Percentiles rank a stretch among this genome's conserved stretches.
phyloP scores from a whole-genome alignment of 768 basidiomycete genomes.

The Auriculariales sp. region DNA sequence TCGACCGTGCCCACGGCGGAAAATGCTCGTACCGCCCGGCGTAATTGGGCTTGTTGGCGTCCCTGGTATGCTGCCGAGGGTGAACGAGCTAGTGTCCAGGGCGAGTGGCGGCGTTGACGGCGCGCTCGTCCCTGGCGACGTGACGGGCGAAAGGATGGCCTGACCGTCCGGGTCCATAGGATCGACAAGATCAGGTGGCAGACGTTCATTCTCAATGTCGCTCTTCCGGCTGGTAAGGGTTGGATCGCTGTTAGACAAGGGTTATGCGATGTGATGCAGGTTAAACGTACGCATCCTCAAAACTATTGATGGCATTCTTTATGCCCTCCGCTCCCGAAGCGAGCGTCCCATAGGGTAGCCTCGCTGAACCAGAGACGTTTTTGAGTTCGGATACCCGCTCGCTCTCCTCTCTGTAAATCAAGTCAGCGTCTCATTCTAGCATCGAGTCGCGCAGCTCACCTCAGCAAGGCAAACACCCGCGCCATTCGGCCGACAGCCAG shows the following conservation, averaged over 20 bases:
- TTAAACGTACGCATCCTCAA: constrained; percentile 81
- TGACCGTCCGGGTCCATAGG: constrained; percentile 13
- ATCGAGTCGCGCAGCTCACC: constrained; percentile 36
- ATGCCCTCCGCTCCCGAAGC: constrained; percentile 87
- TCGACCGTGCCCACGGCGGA: constrained; percentile 58
- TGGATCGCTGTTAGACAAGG: neutral
- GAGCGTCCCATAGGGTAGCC: constrained; percentile 70
- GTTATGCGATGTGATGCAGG: neutral
- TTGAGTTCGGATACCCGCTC: constrained; percentile 96
- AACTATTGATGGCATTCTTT: constrained; percentile 83
- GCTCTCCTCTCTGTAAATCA: constrained; percentile 69
- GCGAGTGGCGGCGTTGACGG: constrained; percentile 9
- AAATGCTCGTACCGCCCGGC: constrained; percentile 12
- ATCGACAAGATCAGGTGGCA: constrained; percentile 93
- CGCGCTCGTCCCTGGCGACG: constrained; percentile 24
- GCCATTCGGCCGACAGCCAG: constrained; percentile 95
- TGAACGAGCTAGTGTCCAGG: neutral
- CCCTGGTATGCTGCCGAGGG: constrained; percentile 12
- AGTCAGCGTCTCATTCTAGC: neutral
- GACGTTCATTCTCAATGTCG: constrained; percentile 96
- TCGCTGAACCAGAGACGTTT: constrained; percentile 64
- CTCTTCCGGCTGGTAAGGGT: constrained; percentile 50
- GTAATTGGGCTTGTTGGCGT: constrained; percentile 10
- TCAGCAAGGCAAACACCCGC: constrained; percentile 85
- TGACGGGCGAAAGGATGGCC: constrained; percentile 6